These are phyloP conservation scores for Trichoderma sp. DNA, from an alignment of 2,329 filamentous ascomycete species.

Conservation along the genomic window DNA sequence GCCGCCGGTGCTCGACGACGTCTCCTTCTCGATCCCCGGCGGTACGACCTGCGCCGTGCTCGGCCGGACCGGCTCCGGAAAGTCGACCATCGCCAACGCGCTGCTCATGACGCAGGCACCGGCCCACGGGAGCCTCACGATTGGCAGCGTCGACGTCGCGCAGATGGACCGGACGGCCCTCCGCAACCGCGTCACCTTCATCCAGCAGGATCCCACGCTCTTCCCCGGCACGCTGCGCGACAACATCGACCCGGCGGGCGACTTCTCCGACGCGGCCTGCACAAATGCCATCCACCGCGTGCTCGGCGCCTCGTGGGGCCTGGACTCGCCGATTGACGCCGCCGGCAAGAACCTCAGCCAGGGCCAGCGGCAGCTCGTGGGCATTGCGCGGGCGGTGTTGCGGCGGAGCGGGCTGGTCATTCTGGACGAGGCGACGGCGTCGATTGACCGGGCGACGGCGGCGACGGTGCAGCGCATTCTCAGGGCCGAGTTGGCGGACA, in stretches of 20 bases:
- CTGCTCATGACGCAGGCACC: conserved; percentile 59
- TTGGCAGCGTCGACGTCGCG: conserved; percentile 57
- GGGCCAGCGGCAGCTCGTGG: conserved; percentile 63
- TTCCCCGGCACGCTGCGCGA: conserved; percentile 61
- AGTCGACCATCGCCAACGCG: conserved; percentile 71
- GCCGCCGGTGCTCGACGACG: conserved; percentile 67
- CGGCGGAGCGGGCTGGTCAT: conserved; percentile 62
- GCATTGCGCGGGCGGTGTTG: conserved; percentile 61
- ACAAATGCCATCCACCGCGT: conserved; percentile 59
- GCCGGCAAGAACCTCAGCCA: conserved; percentile 65
- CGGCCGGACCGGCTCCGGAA: conserved; percentile 83
- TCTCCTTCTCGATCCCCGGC: conserved; percentile 72
- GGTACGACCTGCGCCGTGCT: conserved; percentile 67
- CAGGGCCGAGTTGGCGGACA: conserved; percentile 54
- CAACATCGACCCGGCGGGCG: conserved; percentile 68
- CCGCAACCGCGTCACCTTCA: conserved; percentile 61
- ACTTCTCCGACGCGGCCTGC: conserved; percentile 56
- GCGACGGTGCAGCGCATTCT: conserved; percentile 59
- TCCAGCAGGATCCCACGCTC: conserved; percentile 64
- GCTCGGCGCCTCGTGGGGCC: conserved; percentile 51
- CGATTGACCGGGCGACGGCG: conserved; percentile 62
- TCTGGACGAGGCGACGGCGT: conserved; percentile 66
- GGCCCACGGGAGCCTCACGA: conserved; percentile 51
- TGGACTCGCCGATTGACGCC: conserved; percentile 56
- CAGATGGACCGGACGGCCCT: conserved; percentile 57